Base-by-base conservation (phyloP, 352 stramenopile species). In the Thraustochytrium sp. region DNA sequence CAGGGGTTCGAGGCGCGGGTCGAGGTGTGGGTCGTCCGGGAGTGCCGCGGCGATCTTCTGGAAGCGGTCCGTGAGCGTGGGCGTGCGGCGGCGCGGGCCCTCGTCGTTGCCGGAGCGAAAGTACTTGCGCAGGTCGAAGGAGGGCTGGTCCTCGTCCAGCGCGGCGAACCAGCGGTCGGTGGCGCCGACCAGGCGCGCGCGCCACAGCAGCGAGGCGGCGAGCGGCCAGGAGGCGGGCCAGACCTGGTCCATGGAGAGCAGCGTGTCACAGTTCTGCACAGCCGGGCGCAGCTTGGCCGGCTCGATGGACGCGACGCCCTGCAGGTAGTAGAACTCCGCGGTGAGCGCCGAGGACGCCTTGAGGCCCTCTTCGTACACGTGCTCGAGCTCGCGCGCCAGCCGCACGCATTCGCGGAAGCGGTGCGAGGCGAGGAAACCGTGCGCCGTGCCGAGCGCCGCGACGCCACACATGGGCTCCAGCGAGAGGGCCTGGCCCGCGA, bases 391-490 rank as follows among this genome's bases (percentile, higher is more conserved):
- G 2, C 48, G 48, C 18, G 40, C 18, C 9, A 80, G 44, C 9
- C 68, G 68, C 13, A 48, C 53, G 37, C 68, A 46, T 26, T 80
- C 68, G 48, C 68, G 48, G n/a, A 80, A 80, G 21, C 68, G 46
- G 1, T 18, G 23, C 1, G 68, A 63, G 21, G 42, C 3, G 11
- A 46, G 13, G 29, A 80, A 63, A 0, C 68, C 46, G 37, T 53
- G 26, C 11, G 46, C 68, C 34, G 68, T 49, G 4, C 44, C 68
- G 11, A 40, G 21, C 9, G 29, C 26, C 13, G 68, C 68, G 31
- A 72, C 34, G 13, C 31, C 68, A 5, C 38, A 34, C 34, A 18
- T 34, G 16, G 29, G 21, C 13, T 65, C 53, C 21, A 5, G 8
- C 9, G 68, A 26, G n/a, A 80, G 68, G 1, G 68, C 48, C 44